Conservation (phyloP, 192 early-diverging fungal species). For the Gonapodya sp. region DNA sequence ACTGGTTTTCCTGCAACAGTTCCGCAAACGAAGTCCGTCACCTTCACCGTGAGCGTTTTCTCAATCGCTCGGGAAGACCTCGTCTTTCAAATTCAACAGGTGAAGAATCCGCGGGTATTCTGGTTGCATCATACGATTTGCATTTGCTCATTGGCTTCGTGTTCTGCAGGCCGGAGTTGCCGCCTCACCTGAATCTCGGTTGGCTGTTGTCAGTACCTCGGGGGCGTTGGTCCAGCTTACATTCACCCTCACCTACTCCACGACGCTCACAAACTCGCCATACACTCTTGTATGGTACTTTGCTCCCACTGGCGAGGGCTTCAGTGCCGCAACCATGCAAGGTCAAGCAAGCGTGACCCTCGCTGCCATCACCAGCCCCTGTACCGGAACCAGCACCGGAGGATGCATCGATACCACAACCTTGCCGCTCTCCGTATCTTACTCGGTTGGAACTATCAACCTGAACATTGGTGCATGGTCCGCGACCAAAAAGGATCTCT, state of each 20-base stretch:
- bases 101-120: no score
- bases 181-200: background rate
- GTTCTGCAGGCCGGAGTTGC: background rate
- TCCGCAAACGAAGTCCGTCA: background rate
- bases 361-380: background rate
- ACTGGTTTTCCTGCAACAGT: background rate
- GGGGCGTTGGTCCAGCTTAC: background rate
- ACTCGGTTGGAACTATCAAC: background rate
- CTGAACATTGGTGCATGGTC: background rate
- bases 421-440: background rate
- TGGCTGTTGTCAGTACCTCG: background rate
- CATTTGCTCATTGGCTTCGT: no score
- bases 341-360: background rate
- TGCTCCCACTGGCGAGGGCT: background rate
- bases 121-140: no score
- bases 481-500: background rate
- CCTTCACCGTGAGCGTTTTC: background rate
- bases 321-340: background rate
- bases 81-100: background rate
- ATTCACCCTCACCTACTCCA: background rate
- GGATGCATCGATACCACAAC: background rate
- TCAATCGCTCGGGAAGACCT: background rate
- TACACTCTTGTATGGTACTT: background rate
- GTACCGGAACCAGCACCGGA: background rate
- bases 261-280: background rate